A percentile compares a stretch with the other conserved stretches of the same genome.
Evolutionary conservation across 768 basidiomycete species (phyloP).

Genomic region (Chalciporus sphaerocephalus): DNA sequence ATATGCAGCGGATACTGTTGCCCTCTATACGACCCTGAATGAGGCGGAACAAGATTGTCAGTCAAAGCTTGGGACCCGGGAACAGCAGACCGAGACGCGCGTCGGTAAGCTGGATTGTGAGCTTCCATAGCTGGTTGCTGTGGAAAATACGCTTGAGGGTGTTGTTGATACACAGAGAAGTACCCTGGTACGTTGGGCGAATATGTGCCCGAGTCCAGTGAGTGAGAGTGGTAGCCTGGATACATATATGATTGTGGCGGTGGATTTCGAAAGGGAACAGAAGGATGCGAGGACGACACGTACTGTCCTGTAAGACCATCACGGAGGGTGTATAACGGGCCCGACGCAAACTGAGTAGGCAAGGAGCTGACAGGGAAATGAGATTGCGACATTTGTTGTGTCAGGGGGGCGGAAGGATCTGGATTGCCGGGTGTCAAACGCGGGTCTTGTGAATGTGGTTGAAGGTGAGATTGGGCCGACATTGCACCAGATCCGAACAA

Average conservation of each 20-base stretch:
- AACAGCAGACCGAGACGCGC: constrained; percentile 16
- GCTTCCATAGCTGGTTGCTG: constrained; percentile 36
- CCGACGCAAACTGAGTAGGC: constrained; percentile 20
- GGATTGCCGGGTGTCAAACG: not conserved
- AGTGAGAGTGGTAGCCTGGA: constrained; percentile 35
- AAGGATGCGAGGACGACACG: constrained; percentile 39
- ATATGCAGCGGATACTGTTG: constrained; percentile 13
- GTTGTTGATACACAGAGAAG: constrained; percentile 35
- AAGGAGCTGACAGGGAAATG: constrained; percentile 22
- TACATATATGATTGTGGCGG: constrained; percentile 31
- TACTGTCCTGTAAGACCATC: constrained; percentile 43
- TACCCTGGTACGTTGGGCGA: constrained; percentile 41
- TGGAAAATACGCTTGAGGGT: constrained; percentile 36
- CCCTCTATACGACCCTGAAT: constrained; percentile 21
- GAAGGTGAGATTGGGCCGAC: not conserved
- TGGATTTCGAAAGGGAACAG: constrained; percentile 27
- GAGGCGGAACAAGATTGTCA: constrained; percentile 15
- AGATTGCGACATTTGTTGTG: constrained; percentile 4
- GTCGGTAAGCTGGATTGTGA: constrained; percentile 24
- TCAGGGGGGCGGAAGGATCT: not conserved
- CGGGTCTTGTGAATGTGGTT: not conserved
- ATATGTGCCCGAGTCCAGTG: constrained; percentile 35
- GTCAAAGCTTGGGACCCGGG: constrained; percentile 23
- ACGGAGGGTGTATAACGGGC: constrained; percentile 33
- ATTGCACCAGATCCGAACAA: not conserved